phyloP scores from a whole-genome alignment of 768 basidiomycete genomes.

The Lyophyllum decastes region DNA sequence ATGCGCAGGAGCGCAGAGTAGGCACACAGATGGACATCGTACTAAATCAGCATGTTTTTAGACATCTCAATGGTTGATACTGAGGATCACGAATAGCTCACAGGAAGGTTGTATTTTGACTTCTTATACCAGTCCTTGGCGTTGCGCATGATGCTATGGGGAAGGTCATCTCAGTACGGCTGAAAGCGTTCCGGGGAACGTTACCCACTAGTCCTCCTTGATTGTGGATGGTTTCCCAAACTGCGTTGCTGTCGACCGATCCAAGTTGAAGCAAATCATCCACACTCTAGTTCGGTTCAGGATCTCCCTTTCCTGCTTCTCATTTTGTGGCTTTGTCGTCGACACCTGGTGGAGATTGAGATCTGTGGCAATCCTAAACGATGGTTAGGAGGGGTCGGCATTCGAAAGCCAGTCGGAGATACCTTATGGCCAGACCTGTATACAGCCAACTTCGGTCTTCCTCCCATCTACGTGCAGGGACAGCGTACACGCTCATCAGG shows the following conservation, averaged over 20 bases:
- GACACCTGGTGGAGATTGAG: conserved; percentile 79
- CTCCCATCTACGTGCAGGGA: conserved; percentile 83
- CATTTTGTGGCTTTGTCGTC: conserved; percentile 60
- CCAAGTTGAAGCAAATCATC: conserved; percentile 89
- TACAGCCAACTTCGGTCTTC: conserved; percentile 91
- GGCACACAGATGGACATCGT: conserved; percentile 75
- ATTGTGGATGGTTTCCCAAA: conserved; percentile 90
- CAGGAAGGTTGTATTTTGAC: conserved; percentile 61
- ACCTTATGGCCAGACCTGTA: conserved; percentile 85
- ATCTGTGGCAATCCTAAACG: conserved; percentile 80
- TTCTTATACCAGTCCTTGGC: conserved; percentile 76
- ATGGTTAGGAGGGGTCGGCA: neutral
- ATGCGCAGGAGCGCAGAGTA: conserved; percentile 72
- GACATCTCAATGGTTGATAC: conserved; percentile 3
- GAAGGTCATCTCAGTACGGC: neutral
- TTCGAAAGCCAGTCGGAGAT: conserved; percentile 5
- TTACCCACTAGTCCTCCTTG: conserved; percentile 74
- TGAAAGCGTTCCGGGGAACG: neutral
- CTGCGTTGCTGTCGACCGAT: conserved; percentile 84
- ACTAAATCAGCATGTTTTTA: conserved; percentile 35
- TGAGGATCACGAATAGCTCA: conserved; percentile 24
- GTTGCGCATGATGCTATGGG: conserved; percentile 61
- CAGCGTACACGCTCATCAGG: conserved; percentile 79
- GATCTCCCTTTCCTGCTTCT: conserved; percentile 79
- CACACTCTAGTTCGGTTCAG: conserved; percentile 86